phyloP scores from a whole-genome alignment of 108 stramenopile genomes.

The Seminavis robusta region DNA sequence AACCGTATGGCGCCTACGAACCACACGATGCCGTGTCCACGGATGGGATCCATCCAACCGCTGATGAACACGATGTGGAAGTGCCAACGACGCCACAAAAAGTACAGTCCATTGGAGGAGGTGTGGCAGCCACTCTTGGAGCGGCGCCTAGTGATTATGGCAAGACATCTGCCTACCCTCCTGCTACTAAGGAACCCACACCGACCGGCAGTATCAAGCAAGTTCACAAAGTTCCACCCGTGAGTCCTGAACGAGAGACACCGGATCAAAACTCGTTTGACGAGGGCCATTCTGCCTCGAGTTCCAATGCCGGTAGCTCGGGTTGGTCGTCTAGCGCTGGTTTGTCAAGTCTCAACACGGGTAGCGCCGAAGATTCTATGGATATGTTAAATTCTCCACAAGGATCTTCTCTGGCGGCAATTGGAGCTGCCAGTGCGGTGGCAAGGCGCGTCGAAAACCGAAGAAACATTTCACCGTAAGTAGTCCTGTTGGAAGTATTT shows the following conservation, averaged over 20 bases:
- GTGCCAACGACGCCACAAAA: slow-evolving; percentile 12
- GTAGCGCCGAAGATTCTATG: slow-evolving; percentile 42
- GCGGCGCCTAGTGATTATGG: slow-evolving; percentile 4
- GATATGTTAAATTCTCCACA: slow-evolving; percentile 16
- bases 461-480: too few relatives aligned
- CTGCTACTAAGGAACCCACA: neutral
- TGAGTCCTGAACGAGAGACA: slow-evolving; percentile 11
- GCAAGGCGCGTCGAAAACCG: too few relatives aligned
- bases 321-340: slow-evolving; percentile 59
- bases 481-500: too few relatives aligned
- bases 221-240: neutral
- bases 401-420: slow-evolving; percentile 38
- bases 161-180: neutral
- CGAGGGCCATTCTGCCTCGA: slow-evolving; percentile 18
- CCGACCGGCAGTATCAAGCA: neutral
- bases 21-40: slow-evolving; percentile 5
- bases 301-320: slow-evolving; percentile 37
- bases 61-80: slow-evolving; percentile 14
- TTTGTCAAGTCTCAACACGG: slow-evolving; percentile 50
- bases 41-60: slow-evolving; percentile 2
- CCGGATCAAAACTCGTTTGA: slow-evolving; percentile 6
- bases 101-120: slow-evolving; percentile 2
- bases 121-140: slow-evolving; percentile 9
- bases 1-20: slow-evolving; percentile 21
- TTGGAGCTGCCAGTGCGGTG: slow-evolving; percentile 38